A percentile compares a stretch with the other conserved stretches of the same genome.
These are phyloP conservation scores for Aspergillus vadensis DNA, from an alignment of 2,329 filamentous ascomycete genomes.

Conservation along the genomic window DNA sequence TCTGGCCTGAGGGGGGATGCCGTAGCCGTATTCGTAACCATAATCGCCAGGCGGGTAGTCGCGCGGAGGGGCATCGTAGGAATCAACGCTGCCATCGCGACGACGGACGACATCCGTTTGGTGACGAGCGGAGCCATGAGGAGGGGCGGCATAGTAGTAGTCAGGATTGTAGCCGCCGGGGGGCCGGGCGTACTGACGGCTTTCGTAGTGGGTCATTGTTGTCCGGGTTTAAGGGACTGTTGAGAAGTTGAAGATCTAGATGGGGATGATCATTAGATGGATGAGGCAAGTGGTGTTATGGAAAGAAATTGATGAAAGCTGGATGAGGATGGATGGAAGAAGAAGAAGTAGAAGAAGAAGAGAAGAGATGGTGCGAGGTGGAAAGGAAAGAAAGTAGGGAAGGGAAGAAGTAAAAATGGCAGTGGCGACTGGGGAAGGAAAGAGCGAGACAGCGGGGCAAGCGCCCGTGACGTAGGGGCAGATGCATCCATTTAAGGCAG, in stretches of 20 bases:
- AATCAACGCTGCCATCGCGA: constrained; percentile 69
- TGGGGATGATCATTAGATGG: not conserved
- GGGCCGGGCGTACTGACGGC: constrained; percentile 34
- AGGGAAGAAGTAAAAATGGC: constrained; percentile 12
- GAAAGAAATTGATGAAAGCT: not conserved
- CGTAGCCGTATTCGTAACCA: constrained; percentile 44
- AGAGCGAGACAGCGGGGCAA: not conserved
- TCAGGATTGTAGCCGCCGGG: constrained; percentile 28
- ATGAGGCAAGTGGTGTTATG: not conserved
- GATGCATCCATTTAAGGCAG: not conserved
- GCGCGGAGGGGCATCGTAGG: constrained; percentile 78
- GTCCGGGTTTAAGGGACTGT: constrained; percentile 5
- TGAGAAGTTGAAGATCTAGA: not conserved
- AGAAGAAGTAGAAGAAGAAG: constrained; percentile 15
- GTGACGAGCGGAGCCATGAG: constrained; percentile 17
- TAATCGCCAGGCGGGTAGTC: constrained; percentile 73
- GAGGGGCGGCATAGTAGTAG: constrained; percentile 31
- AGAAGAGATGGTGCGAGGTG: constrained; percentile 13
- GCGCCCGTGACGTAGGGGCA: constrained; percentile 25
- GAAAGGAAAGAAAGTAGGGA: constrained; percentile 14
- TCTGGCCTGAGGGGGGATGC: constrained; percentile 26
- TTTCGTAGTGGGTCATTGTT: constrained; percentile 44
- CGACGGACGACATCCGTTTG: constrained; percentile 26
- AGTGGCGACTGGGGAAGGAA: too few relatives aligned
- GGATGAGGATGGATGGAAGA: not conserved